Conservation (phyloP, 1,139 yeast species). For the Candida labiduridarum region DNA sequence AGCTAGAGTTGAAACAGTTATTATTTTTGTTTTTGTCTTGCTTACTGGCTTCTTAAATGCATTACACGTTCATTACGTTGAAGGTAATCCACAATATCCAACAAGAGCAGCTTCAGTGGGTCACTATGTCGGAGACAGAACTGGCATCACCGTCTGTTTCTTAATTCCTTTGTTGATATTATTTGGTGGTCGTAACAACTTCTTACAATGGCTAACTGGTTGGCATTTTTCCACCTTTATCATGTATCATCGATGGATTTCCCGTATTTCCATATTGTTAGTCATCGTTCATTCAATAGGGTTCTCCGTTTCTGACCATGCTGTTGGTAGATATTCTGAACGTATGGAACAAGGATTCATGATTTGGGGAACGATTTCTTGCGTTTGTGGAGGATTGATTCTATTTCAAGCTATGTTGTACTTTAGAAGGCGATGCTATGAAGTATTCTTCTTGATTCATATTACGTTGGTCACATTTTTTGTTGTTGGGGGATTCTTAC, state of each 20-base stretch:
- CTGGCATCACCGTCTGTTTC: constrained; percentile 30
- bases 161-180: constrained; percentile 29
- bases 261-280: constrained; percentile 25
- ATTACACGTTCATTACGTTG: constrained; percentile 21
- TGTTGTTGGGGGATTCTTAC: constrained; percentile 40
- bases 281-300: constrained; percentile 29
- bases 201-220: constrained; percentile 31
- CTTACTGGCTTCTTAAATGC: constrained; percentile 44
- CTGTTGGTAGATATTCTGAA: constrained; percentile 15
- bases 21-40: constrained; percentile 41
- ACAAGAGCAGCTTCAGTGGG: constrained; percentile 17
- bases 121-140: constrained; percentile 29
- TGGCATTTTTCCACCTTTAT: constrained; percentile 33
- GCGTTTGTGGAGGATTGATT: constrained; percentile 35
- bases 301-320: constrained; percentile 19
- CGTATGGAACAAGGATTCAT: constrained; percentile 26
- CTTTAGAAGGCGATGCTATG: constrained; percentile 43
- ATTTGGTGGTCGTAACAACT: constrained; percentile 37
- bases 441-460: constrained; percentile 39
- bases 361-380: constrained; percentile 51
- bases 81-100: constrained; percentile 26
- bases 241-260: constrained; percentile 33
- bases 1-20: constrained; percentile 28
- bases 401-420: constrained; percentile 36
- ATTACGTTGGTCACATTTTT: constrained; percentile 40